phyloP scores from a whole-genome alignment of 2,329 filamentous ascomycete genomes.

The Davidsoniella neocaledoniae region DNA sequence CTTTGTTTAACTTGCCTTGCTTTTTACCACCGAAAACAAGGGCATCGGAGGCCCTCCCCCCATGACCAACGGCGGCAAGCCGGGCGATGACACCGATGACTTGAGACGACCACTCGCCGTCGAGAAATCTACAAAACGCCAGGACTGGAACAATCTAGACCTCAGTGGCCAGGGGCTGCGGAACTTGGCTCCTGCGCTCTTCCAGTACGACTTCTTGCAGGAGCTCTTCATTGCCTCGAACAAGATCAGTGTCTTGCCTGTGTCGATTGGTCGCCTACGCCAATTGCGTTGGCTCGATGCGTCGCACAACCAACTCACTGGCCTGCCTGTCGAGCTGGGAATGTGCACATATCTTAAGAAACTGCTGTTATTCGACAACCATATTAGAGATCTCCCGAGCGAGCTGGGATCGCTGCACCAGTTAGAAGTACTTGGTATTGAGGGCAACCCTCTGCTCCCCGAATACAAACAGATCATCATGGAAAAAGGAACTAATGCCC shows the following conservation, averaged over 20 bases:
- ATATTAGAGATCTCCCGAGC: slow-evolving; percentile 62
- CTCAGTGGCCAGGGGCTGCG: slow-evolving; percentile 91
- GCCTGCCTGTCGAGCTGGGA: slow-evolving; percentile 77
- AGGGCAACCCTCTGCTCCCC: slow-evolving; percentile 72
- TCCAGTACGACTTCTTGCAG: slow-evolving; percentile 75
- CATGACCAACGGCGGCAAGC: slow-evolving; percentile 32
- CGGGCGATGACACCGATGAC: slow-evolving; percentile 38
- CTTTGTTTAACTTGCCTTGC: too few relatives aligned
- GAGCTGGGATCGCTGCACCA: slow-evolving; percentile 82
- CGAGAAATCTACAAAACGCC: slow-evolving; percentile 47
- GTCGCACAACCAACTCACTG: slow-evolving; percentile 70
- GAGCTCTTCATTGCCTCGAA: slow-evolving; percentile 92
- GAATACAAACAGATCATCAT: slow-evolving; percentile 67
- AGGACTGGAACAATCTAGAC: slow-evolving; percentile 87
- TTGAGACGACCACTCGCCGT: slow-evolving; percentile 47
- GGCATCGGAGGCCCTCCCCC: slow-evolving; percentile 36
- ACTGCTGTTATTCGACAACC: slow-evolving; percentile 78
- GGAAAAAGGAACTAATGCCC: slow-evolving; percentile 69
- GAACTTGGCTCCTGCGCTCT: slow-evolving; percentile 62
- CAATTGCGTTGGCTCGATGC: slow-evolving; percentile 71
- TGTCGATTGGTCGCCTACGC: slow-evolving; percentile 66
- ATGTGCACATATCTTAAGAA: slow-evolving; percentile 91
- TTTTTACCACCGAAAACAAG: slow-evolving; percentile 42
- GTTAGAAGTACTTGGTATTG: slow-evolving; percentile 75
- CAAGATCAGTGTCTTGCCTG: slow-evolving; percentile 64